phyloP scores from a whole-genome alignment of 148 eudicot species.

The Nyssa sinensis region DNA sequence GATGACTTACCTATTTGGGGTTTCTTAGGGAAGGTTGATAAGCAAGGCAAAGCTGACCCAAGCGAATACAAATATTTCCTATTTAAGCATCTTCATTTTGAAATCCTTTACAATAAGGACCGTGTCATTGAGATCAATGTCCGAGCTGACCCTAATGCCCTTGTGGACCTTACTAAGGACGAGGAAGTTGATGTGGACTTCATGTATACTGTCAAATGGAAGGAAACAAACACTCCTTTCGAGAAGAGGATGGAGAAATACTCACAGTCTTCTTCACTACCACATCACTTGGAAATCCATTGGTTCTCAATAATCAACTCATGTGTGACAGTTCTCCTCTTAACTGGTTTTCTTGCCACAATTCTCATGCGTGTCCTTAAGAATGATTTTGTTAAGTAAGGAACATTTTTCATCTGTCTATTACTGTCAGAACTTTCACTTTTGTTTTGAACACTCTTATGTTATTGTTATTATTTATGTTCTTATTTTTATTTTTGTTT shows the following conservation, averaged over 20 bases:
- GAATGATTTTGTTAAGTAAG: conserved; percentile 75
- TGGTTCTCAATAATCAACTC: conserved; percentile 74
- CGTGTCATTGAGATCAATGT: conserved; percentile 66
- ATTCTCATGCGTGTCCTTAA: conserved; percentile 73
- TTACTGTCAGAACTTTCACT: neutral
- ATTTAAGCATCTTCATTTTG: conserved; percentile 67
- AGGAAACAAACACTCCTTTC: conserved; percentile 49
- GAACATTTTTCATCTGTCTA: conserved; percentile 4
- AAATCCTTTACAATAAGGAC: conserved; percentile 61
- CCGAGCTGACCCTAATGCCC: conserved; percentile 53
- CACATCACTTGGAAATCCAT: conserved; percentile 66
- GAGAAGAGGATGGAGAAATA: conserved; percentile 72
- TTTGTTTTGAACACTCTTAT: neutral
- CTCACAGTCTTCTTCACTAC: conserved; percentile 59
- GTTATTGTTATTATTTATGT: neutral
- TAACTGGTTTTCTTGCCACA: conserved; percentile 64
- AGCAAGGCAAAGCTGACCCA: conserved; percentile 54
- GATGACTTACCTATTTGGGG: conserved; percentile 78
- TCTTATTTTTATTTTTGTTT: neutral
- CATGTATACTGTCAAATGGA: conserved; percentile 65
- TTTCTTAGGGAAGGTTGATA: conserved; percentile 61
- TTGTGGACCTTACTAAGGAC: conserved; percentile 65
- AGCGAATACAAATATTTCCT: conserved; percentile 54
- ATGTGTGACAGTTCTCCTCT: conserved; percentile 61
- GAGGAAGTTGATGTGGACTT: conserved; percentile 59